phyloP scores from a whole-genome alignment of 495 filamentous ascomycete species.

The Penicillium pulvis region DNA sequence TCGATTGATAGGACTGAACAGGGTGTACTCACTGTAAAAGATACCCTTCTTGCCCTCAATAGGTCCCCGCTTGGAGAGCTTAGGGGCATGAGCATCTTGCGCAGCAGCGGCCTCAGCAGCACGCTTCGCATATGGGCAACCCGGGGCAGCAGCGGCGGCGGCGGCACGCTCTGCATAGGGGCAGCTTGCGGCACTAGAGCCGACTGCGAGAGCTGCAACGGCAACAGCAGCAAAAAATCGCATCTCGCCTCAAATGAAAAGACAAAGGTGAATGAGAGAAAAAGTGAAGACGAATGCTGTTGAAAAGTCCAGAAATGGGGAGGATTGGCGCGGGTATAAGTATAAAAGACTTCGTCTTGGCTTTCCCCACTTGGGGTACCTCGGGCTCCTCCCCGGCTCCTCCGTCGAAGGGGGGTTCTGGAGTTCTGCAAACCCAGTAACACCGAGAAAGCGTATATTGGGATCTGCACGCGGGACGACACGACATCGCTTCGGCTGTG shows the following conservation, averaged over 20 bases:
- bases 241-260: neutral
- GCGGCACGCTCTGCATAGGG: constrained; percentile 8
- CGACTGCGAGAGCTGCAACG: constrained; percentile 6
- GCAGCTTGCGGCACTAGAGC: constrained; percentile 8
- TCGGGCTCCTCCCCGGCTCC: neutral
- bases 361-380: neutral
- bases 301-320: neutral
- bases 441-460: neutral
- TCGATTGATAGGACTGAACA: neutral
- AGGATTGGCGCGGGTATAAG: constrained; percentile 1
- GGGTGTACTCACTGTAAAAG: constrained; percentile 10
- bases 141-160: neutral
- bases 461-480: constrained; percentile 3
- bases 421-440: neutral
- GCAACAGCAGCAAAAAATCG: constrained; percentile 4
- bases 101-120: constrained; percentile 1
- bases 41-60: constrained; percentile 19
- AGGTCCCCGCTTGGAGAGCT: neutral
- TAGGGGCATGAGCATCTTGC: neutral
- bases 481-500: constrained; percentile 1
- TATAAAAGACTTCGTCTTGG: neutral
- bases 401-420: neutral
- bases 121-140: constrained; percentile 8
- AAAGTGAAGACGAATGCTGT: neutral
- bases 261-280: neutral